phyloP scores from a whole-genome alignment of 352 stramenopile species.

The Phytophthora capsici region DNA sequence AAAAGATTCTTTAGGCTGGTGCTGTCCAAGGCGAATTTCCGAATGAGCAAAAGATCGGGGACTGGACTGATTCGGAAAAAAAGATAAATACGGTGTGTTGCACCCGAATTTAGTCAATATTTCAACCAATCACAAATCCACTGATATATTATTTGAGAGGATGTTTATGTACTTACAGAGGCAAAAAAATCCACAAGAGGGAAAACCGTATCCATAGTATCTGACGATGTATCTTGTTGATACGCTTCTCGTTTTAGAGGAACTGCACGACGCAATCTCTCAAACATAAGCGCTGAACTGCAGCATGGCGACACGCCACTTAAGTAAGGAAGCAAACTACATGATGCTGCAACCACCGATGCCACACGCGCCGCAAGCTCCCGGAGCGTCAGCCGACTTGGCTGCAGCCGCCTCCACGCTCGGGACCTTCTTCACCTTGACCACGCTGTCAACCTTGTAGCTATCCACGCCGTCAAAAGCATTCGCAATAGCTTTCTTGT shows the following conservation, averaged over 20 bases:
- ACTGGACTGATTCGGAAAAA: slow-evolving; percentile 24
- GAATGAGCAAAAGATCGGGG: slow-evolving; percentile 43
- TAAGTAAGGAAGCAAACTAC: slow-evolving; percentile 33
- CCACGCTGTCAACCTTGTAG: slow-evolving; percentile 48
- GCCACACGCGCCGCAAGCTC: slow-evolving; percentile 35
- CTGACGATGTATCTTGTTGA: slow-evolving; percentile 13
- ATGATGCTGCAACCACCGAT: slow-evolving; percentile 38
- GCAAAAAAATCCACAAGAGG: slow-evolving; percentile 15
- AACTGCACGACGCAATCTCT: background rate
- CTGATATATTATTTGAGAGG: slow-evolving; percentile 9
- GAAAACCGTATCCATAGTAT: slow-evolving; percentile 5
- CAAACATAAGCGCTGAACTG: background rate
- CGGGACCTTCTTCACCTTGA: slow-evolving; percentile 31
- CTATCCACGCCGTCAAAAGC: slow-evolving; percentile 43
- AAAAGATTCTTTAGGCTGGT: background rate
- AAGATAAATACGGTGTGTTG: slow-evolving; percentile 4
- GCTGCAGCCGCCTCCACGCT: slow-evolving; percentile 25
- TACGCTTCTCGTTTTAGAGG: slow-evolving; percentile 3
- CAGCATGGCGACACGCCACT: slow-evolving; percentile 7
- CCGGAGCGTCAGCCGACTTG: slow-evolving; percentile 27
- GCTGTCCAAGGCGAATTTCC: slow-evolving; percentile 31
- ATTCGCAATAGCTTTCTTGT: slow-evolving; percentile 39
- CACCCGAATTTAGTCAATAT: slow-evolving; percentile 7
- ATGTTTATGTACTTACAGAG: slow-evolving; percentile 4
- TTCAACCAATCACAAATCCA: slow-evolving; percentile 21